Evolutionary conservation across 345 rosid genomes (phyloP).

Genomic region (sweet orange (Citrus sinensis)): DNA sequence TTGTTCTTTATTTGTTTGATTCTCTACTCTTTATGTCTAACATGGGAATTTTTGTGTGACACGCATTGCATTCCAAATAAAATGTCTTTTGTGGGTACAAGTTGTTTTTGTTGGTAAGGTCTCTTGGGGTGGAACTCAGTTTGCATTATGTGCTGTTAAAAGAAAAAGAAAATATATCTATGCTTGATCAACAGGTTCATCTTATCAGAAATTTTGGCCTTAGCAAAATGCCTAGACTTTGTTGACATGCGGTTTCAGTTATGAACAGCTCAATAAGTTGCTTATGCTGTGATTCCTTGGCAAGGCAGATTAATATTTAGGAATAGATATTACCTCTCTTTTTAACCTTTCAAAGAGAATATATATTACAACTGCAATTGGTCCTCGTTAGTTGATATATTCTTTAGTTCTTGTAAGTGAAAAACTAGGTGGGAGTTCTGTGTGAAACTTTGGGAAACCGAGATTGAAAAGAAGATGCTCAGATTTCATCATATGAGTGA

Average conservation of each 20-base stretch:
- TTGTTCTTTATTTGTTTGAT: not conserved
- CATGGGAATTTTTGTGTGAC: not conserved
- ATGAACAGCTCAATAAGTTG: not conserved
- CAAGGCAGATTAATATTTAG: too few relatives aligned
- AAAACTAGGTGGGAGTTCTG: not conserved
- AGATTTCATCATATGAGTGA: not conserved
- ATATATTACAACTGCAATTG: not conserved
- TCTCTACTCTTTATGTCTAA: not conserved
- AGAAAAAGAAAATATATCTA: not conserved
- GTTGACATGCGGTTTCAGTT: not conserved
- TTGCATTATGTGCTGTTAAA: too few relatives aligned
- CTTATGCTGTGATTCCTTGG: not conserved
- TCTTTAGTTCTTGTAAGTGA: not conserved
- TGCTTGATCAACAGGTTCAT: not conserved
- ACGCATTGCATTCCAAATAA: not conserved
- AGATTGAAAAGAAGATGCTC: not conserved
- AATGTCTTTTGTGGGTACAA: not conserved
- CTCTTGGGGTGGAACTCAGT: not conserved
- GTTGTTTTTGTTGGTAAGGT: not conserved
- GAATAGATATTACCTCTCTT: too few relatives aligned
- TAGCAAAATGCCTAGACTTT: not conserved
- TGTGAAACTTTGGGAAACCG: not conserved
- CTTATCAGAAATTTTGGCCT: not conserved
- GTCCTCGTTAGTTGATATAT: not conserved
- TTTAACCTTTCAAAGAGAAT: too few relatives aligned